phyloP scores from a whole-genome alignment of 805 yeast species.

The Wickerhamomyces silvicola region DNA sequence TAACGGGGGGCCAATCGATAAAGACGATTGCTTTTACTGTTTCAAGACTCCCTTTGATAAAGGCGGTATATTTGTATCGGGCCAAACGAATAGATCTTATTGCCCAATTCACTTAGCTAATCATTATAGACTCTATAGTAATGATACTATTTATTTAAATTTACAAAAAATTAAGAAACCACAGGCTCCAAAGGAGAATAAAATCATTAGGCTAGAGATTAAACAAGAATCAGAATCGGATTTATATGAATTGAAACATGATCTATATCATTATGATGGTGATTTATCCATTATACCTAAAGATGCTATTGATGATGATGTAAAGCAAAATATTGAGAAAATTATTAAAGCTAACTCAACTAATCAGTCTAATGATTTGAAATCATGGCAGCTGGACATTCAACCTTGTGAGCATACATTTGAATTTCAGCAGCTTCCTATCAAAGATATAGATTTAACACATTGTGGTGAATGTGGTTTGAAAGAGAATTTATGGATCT shows the following conservation, averaged over 20 bases:
- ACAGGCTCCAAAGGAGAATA: slow-evolving; percentile 24
- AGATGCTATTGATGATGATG: slow-evolving; percentile 17
- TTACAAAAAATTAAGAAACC: slow-evolving; percentile 47
- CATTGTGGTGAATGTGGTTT: slow-evolving; percentile 58
- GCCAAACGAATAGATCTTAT: slow-evolving; percentile 67
- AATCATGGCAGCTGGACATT: slow-evolving; percentile 90
- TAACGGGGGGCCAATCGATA: slow-evolving; percentile 43
- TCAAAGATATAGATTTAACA: slow-evolving; percentile 26
- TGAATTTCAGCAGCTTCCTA: slow-evolving; percentile 37
- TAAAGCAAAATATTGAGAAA: slow-evolving; percentile 28
- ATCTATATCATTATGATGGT: slow-evolving; percentile 6
- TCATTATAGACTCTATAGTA: slow-evolving; percentile 49
- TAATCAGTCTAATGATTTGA: slow-evolving; percentile 58
- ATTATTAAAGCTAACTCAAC: slow-evolving; percentile 55
- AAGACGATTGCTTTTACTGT: slow-evolving; percentile 88
- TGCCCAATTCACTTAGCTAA: slow-evolving; percentile 52
- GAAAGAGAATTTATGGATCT: slow-evolving; percentile 81
- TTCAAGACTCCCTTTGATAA: slow-evolving; percentile 58
- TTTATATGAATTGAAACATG: slow-evolving; percentile 40
- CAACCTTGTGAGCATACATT: slow-evolving; percentile 72
- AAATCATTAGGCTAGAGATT: slow-evolving; percentile 62
- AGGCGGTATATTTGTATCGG: slow-evolving; percentile 68
- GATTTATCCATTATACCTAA: slow-evolving; percentile 29
- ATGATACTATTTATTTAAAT: slow-evolving; percentile 48
- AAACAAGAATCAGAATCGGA: slow-evolving; percentile 59